Evolutionary conservation across 2,329 filamentous ascomycete genomes (phyloP).

Genomic region (Drechmeria coniospora): DNA sequence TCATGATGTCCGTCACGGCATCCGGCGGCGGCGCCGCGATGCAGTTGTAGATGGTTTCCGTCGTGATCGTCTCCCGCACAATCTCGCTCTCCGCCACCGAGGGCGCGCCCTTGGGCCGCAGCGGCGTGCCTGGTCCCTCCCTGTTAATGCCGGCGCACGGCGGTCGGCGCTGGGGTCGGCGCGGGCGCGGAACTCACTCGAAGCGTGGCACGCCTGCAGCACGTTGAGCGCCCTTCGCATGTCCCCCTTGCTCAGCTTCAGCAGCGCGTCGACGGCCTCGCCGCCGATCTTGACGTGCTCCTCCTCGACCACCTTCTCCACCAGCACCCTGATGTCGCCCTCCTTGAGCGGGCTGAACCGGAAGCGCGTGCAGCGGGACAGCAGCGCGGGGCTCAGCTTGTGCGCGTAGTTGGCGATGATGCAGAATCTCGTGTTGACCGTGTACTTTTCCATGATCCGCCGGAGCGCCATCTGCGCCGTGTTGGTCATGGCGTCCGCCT

Average conservation of each 20-base stretch:
- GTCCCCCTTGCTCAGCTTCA: conserved; percentile 81
- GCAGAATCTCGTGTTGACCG: conserved; percentile 91
- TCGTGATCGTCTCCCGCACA: conserved; percentile 65
- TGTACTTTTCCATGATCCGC: conserved; percentile 98
- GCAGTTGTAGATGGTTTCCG: conserved; percentile 91
- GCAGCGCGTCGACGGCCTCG: conserved; percentile 69
- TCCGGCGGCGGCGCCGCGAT: conserved; percentile 88
- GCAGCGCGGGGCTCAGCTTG: conserved; percentile 82
- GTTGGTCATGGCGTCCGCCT: conserved; percentile 99
- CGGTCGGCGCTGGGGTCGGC: background rate
- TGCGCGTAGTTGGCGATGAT: conserved; percentile 99
- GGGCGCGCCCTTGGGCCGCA: conserved; percentile 43
- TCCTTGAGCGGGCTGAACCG: conserved; percentile 90
- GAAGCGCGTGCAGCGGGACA: conserved; percentile 90
- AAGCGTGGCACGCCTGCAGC: conserved; percentile 89
- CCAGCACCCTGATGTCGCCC: conserved; percentile 64
- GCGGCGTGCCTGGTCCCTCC: conserved; percentile 42
- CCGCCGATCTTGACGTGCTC: conserved; percentile 72
- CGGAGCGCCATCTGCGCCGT: conserved; percentile 95
- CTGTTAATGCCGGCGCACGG: conserved; percentile 3
- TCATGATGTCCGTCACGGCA: conserved; percentile 71
- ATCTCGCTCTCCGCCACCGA: conserved; percentile 49
- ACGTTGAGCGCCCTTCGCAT: conserved; percentile 94
- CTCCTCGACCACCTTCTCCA: conserved; percentile 79
- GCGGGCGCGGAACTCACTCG: conserved; percentile 56